Evolutionary conservation across 768 basidiomycete species (phyloP), one percentile per base, ranked within the genome.

Genomic region (Suillus weaverae): DNA sequence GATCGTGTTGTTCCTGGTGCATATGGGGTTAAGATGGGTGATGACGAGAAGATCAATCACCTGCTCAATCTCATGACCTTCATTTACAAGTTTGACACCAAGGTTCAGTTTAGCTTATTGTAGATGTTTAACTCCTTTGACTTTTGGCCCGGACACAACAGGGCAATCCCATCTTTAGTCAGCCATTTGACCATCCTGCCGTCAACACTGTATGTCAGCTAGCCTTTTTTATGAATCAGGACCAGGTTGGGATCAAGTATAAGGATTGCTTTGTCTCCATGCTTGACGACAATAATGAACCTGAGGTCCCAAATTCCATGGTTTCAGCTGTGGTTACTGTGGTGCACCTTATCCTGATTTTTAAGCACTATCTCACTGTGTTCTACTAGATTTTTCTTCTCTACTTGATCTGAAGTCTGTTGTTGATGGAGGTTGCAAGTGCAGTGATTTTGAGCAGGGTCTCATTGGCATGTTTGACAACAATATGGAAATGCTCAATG

Each of bases 171-270:
- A 44, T 54, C 36, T 13, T 30, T 3, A 35, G 36, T 39, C n/a
- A 55, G 38, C 62, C 53, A 18, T 63, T 41, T 50, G 16, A 33
- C 32, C 62, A 63, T 32, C 62, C 62, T 9, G 53, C 62, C 16
- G n/a, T 63, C 16, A 30, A 54, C 33, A 54, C 35, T 26, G 11
- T 41, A 18, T 38, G 53, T 16, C 38, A 43, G n/a, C 26, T 38
- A n/a, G 44, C 39, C 30, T n/a, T 63, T n/a, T 63, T 63, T 54
- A 54, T 20, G 16, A 43, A 30, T 20, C 32, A 20, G 30, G 41
- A 50, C 20, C n/a, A 35, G 20, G 20, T 55, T 26, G 62, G 62
- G 6, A 26, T 39, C 20, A 50, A 55, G 30, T 63, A 20, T 32
- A 33, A 26, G 26, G 51, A 63, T 33, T 6, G 32, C 4, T 63